Evolutionary conservation across 192 early-diverging fungal species (phyloP).

Genomic region (Backusella luteola): DNA sequence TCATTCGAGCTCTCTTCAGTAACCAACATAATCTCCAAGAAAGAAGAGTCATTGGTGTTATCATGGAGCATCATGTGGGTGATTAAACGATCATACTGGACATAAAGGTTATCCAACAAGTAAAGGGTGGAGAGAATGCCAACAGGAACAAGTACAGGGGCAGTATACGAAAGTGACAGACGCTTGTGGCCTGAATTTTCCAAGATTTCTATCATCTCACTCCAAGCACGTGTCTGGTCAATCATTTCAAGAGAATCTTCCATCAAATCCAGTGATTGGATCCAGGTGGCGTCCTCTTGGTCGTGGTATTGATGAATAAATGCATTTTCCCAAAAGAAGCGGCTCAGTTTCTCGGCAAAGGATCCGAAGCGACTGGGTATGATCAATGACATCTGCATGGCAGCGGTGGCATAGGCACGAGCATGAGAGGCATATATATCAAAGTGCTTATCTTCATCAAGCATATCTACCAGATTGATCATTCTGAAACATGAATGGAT

Average conservation of each 20-base stretch:
- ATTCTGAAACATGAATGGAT: conserved; percentile 26
- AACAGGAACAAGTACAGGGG: conserved; percentile 16
- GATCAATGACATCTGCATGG: conserved; percentile 26
- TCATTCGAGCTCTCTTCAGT: background rate
- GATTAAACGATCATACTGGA: conserved; percentile 10
- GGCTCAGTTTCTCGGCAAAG: conserved; percentile 7
- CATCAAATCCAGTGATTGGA: background rate
- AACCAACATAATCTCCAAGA: conserved; percentile 9
- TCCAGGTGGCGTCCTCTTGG: conserved; percentile 8
- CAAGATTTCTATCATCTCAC: conserved; percentile 11
- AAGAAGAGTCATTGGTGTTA: background rate
- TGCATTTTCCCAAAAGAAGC: conserved; percentile 24
- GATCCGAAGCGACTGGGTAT: conserved; percentile 8
- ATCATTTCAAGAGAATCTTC: background rate
- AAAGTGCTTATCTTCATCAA: conserved; percentile 16
- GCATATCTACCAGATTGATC: conserved; percentile 23
- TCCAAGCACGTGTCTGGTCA: background rate
- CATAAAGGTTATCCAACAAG: conserved; percentile 15
- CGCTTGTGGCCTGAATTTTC: background rate
- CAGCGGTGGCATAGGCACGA: conserved; percentile 30
- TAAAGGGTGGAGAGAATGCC: conserved; percentile 11
- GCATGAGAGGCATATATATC: background rate
- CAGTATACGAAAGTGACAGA: conserved; percentile 7
- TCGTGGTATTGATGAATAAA: background rate
- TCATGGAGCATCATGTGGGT: conserved; percentile 2